phyloP scores from a whole-genome alignment of 208 protist species.

The Trypanosoma melophagium region DNA sequence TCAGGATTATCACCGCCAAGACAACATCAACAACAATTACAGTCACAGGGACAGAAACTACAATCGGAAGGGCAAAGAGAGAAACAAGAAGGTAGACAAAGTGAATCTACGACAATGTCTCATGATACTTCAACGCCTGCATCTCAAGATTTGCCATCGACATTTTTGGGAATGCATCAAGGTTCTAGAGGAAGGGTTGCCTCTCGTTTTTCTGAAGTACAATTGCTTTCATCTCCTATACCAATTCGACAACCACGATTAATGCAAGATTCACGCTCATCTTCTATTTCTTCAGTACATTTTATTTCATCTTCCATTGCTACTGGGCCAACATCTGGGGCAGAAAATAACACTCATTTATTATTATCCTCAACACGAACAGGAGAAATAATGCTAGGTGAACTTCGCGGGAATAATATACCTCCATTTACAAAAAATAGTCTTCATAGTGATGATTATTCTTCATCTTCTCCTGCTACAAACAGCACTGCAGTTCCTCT shows the following conservation, averaged over 20 bases:
- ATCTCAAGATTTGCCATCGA: too few species aligned
- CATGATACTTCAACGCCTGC: too few species aligned
- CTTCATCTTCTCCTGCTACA: background rate
- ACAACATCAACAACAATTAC: background rate
- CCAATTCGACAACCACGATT: constrained; percentile 6
- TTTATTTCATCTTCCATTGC: constrained; percentile 6
- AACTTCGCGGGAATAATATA: background rate
- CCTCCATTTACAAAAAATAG: background rate
- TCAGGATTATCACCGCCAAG: background rate
- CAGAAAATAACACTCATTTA: constrained; percentile 6
- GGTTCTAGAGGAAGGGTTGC: too few species aligned
- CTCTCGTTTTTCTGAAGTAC: background rate
- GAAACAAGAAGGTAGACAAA: background rate
- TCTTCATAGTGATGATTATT: too few species aligned
- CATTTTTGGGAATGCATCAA: too few species aligned
- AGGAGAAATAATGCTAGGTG: background rate
- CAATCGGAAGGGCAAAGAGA: background rate
- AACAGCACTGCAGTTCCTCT: background rate
- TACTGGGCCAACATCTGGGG: background rate
- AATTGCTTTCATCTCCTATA: constrained; percentile 18
- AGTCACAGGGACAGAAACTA: background rate
- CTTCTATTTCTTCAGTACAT: constrained; percentile 8
- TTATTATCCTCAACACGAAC: background rate
- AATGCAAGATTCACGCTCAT: constrained; percentile 10
- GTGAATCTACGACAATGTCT: background rate